These are phyloP conservation scores for Jatropha multifida DNA, from an alignment of 441 rosid species.

Conservation along the genomic window DNA sequence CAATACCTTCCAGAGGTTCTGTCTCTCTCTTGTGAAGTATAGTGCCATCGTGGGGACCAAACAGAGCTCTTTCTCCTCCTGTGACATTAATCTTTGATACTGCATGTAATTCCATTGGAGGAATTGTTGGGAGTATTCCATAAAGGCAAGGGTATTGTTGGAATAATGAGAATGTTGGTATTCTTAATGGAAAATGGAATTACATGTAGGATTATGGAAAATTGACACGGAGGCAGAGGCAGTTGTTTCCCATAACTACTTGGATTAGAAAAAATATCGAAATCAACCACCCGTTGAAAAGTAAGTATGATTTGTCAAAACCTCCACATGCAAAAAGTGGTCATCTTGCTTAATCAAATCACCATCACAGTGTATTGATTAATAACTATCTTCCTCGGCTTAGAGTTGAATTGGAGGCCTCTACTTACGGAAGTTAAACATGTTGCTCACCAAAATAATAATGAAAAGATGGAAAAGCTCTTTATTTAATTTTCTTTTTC, in stretches of 20 bases:
- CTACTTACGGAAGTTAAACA: no score
- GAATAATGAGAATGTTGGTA: not conserved
- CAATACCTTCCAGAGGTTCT: constrained; percentile 32
- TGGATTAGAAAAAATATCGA: constrained; percentile 4
- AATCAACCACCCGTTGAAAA: constrained; percentile 52
- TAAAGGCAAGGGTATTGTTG: not conserved
- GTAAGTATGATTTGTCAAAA: constrained; percentile 35
- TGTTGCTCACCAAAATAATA: no score
- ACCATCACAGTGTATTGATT: not conserved
- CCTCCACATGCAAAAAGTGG: constrained; percentile 66
- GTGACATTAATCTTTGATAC: not conserved
- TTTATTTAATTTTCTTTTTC: no score
- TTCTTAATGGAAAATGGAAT: constrained; percentile 43
- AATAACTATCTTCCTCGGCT: no score
- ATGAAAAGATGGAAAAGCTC: no score
- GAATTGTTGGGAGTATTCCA: not conserved
- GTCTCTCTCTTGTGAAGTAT: constrained; percentile 18
- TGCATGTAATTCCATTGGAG: not conserved
- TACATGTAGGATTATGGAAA: constrained; percentile 43
- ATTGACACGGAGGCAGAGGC: not conserved
- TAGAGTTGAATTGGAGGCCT: no score
- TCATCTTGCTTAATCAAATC: constrained; percentile 8
- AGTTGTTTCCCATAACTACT: constrained; percentile 34
- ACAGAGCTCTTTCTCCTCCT: not conserved
- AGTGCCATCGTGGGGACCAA: constrained; percentile 40